Evolutionary conservation across 208 protist genomes (phyloP), one percentile per base, ranked within the genome.

Genomic region (Crithidia fasciculata): DNA sequence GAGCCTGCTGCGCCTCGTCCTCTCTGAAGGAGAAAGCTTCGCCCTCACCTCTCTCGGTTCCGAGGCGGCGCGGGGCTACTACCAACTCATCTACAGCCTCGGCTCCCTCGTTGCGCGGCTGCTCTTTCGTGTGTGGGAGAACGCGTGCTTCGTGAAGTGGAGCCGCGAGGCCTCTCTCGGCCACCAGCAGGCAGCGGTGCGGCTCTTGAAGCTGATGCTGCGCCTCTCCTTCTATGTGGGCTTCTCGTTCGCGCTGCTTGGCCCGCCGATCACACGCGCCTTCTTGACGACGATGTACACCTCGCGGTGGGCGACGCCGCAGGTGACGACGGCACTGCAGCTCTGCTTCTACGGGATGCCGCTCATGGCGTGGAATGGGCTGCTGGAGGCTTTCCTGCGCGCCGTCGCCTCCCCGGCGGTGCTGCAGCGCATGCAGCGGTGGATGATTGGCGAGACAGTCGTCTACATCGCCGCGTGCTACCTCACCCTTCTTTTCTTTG

Each of bases 81-180:
- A 96, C 61, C 84, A 94, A 18, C 64, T 96, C 16, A 87, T 98
- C 39, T 85, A 78, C n/a, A 89, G 86, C 72, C 84, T 98, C 9
- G 96, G 96, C 52, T 91, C 94, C 49, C 66, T 98, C 10, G 81
- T 95, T 12, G 91, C 83, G 15, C 87, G 96, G 18, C 80, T 98
- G 47, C 67, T 98, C 19, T 98, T 98, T 55, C 86, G 91, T 18
- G 80, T 95, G n/a, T 96, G 96, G 83, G 95, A 98, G 74, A 93
- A 88, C 62, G 85, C 87, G 28, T 96, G 91, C 69, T 89, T 91
- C 59, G 80, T 83, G 47, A 82, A 81, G 50, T 97, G 94, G 92
- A 93, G 86, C 67, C 86, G 84, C 55, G 83, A 88, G 57, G 74
- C 80, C 4, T 80, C 84, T 8, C 57, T 58, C 37, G 88, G 85